phyloP scores from a whole-genome alignment of 2,329 filamentous ascomycete species.

The Bimuria novae-zelandiae region DNA sequence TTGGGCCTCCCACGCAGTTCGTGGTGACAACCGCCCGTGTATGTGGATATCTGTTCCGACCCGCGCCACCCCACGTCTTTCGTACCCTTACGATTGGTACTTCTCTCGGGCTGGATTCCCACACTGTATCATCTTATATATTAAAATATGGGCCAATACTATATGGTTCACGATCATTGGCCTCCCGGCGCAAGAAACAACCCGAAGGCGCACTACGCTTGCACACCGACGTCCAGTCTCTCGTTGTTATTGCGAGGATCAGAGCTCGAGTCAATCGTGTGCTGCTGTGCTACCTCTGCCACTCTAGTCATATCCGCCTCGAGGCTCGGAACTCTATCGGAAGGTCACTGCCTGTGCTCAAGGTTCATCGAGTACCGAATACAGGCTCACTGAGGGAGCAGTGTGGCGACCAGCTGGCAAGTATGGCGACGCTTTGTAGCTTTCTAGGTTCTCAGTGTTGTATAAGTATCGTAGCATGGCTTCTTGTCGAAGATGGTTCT shows the following conservation, averaged over 20 bases:
- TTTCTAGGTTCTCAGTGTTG: too few species aligned
- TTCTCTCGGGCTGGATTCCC: neutral
- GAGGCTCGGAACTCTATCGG: too few species aligned
- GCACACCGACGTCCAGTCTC: neutral
- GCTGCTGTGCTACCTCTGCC: neutral
- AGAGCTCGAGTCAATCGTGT: neutral
- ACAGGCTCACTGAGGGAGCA: too few species aligned
- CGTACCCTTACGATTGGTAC: neutral
- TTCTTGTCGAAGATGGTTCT: too few species aligned
- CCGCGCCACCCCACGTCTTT: neutral
- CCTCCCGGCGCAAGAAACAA: neutral
- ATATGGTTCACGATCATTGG: neutral
- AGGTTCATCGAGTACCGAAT: too few species aligned
- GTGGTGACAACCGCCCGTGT: conserved; percentile 3
- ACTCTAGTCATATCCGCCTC: neutral
- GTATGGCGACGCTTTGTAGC: too few species aligned
- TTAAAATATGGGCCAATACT: neutral
- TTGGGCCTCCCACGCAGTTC: neutral
- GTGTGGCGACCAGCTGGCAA: too few species aligned
- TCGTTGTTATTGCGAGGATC: neutral
- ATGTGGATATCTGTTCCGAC: neutral
- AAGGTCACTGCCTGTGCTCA: too few species aligned
- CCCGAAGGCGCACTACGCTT: neutral
- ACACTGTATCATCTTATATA: neutral
- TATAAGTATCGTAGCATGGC: too few species aligned